Conservation (phyloP, 805 yeast species). For the Geotrichum ghanense region DNA sequence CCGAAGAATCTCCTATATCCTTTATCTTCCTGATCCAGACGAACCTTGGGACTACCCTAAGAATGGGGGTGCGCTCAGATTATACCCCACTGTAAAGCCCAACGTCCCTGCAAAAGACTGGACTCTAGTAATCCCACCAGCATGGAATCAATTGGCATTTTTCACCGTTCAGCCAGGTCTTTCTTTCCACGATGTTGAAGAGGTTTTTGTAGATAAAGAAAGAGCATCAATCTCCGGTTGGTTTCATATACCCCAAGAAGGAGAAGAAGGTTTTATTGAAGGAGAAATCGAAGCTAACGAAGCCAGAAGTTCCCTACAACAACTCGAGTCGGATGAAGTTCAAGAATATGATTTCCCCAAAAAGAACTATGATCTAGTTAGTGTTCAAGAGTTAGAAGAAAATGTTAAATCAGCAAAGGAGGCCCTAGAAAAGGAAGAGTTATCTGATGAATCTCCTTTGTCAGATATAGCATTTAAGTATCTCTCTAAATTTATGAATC, state of each 20-base stretch:
- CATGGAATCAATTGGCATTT: slow-evolving; percentile 91
- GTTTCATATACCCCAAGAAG: slow-evolving; percentile 95
- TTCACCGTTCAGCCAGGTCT: slow-evolving; percentile 94
- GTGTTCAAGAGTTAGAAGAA: slow-evolving; percentile 6
- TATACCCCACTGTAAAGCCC: slow-evolving; percentile 77
- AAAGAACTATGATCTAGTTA: slow-evolving; percentile 4
- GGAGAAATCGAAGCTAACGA: slow-evolving; percentile 78
- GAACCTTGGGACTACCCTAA: slow-evolving; percentile 68
- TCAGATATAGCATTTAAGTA: slow-evolving; percentile 35
- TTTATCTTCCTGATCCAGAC: slow-evolving; percentile 89
- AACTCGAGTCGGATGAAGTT: slow-evolving; percentile 61
- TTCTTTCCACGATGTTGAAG: slow-evolving; percentile 97
- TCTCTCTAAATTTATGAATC: slow-evolving; percentile 45
- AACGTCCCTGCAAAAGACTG: slow-evolving; percentile 83
- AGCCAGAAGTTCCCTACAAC: slow-evolving; percentile 66
- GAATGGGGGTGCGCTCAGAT: slow-evolving; percentile 86
- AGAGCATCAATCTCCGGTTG: slow-evolving; percentile 94
- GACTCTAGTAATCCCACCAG: slow-evolving; percentile 64
- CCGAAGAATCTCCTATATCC: slow-evolving; percentile 81
- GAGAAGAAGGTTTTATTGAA: slow-evolving; percentile 73
- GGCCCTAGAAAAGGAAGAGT: slow-evolving; percentile 5
- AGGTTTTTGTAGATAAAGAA: slow-evolving; percentile 83
- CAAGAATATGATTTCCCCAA: slow-evolving; percentile 79
- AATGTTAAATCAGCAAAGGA: slow-evolving; percentile 1
- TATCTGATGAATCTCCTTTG: slow-evolving; percentile 15